Percentiles rank a stretch among this genome's conserved stretches.
Conservation (phyloP, 257 asterid species). For the Nicotiana benthamiana region DNA sequence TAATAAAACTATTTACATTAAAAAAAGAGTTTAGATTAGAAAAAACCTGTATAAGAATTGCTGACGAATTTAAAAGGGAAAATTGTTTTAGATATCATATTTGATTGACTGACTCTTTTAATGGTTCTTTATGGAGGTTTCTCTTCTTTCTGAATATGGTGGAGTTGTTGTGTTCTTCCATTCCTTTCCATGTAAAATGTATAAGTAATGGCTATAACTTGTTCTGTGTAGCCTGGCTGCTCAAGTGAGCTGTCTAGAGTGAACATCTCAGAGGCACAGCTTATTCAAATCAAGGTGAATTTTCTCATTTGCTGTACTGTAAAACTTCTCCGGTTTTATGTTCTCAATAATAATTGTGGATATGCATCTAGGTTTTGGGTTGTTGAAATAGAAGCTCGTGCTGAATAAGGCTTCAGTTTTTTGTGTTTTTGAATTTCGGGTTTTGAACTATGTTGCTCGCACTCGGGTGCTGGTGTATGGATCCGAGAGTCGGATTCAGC, state of each 20-base stretch:
- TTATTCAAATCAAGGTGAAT: conserved; percentile 76
- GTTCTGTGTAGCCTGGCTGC: conserved; percentile 76
- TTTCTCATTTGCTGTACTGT: conserved; percentile 1
- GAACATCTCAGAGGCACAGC: conserved; percentile 60
- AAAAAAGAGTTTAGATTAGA: neutral
- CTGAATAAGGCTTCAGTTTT: neutral
- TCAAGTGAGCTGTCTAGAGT: conserved; percentile 71
- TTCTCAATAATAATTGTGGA: neutral
- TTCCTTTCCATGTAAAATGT: neutral
- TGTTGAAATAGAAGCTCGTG: neutral
- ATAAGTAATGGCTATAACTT: neutral
- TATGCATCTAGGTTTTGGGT: conserved; percentile 1
- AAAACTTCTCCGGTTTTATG: neutral
- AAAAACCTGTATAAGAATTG: neutral
- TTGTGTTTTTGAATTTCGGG: neutral
- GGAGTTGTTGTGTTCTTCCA: neutral
- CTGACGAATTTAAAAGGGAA: neutral
- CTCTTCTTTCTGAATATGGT: neutral
- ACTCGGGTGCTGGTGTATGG: too few species aligned
- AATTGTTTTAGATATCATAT: neutral
- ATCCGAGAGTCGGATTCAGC: too few species aligned
- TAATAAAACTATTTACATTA: neutral
- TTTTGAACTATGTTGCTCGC: too few species aligned
- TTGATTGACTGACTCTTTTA: neutral
- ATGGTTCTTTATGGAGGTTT: neutral